Conservation (phyloP, 2,329 filamentous ascomycete species). For the Pestalotiopsis sp. region DNA sequence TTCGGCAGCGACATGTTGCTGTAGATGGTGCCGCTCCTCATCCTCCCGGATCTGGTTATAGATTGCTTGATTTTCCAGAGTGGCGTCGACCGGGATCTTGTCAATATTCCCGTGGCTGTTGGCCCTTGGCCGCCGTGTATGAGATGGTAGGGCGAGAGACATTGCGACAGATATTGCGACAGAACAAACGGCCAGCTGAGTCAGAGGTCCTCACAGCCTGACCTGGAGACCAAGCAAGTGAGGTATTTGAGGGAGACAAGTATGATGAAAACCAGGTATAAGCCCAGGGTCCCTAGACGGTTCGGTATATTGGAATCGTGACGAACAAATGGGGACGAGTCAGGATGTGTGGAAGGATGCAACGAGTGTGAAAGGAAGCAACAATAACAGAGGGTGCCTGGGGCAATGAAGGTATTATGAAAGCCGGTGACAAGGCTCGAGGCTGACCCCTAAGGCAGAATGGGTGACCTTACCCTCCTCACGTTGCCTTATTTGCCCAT, state of each 20-base stretch:
- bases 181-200: not conserved
- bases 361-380: not conserved
- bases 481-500: slow-evolving; percentile 10
- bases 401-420: slow-evolving; percentile 1
- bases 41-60: slow-evolving; percentile 31
- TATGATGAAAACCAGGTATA: not conserved
- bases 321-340: not conserved
- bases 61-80: slow-evolving; percentile 24
- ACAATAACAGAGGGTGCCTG: not conserved
- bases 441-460: slow-evolving; percentile 27
- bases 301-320: not conserved
- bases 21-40: slow-evolving; percentile 21
- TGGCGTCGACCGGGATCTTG: slow-evolving; percentile 27
- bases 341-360: not conserved
- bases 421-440: not conserved
- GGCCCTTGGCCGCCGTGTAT: slow-evolving; percentile 1
- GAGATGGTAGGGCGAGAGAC: not conserved
- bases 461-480: not conserved
- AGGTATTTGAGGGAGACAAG: not conserved
- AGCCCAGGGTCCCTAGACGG: not conserved
- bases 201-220: slow-evolving; percentile 1
- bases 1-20: slow-evolving; percentile 24
- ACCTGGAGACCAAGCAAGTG: not conserved
- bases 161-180: not conserved
- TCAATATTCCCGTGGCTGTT: slow-evolving; percentile 13